Percentiles rank a stretch among this genome's conserved stretches.
phyloP scores from a whole-genome alignment of 1,284 basidiomycete genomes.

The Mrakiaceae sp. region DNA sequence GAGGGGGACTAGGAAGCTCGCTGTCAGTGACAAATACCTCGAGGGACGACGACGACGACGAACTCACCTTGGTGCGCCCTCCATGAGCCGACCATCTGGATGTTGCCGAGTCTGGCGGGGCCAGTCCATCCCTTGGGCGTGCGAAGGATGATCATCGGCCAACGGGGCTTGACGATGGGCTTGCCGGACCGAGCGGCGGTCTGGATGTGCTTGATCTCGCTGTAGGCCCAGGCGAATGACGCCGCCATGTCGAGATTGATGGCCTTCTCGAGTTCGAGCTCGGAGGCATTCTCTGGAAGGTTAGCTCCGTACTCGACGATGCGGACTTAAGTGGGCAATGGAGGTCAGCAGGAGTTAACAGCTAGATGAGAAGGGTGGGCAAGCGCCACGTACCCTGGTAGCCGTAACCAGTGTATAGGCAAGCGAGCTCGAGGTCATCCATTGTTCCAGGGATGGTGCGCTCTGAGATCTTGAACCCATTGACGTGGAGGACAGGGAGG shows the following conservation, averaged over 20 bases:
- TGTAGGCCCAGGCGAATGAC: conserved; percentile 69
- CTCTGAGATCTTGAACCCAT: conserved; percentile 42
- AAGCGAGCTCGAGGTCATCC: conserved; percentile 66
- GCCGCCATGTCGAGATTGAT: conserved; percentile 51
- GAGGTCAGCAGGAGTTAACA: conserved; percentile 24
- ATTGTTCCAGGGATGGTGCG: conserved; percentile 80
- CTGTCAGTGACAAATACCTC: neutral
- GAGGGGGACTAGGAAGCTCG: conserved; percentile 52
- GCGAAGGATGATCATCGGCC: conserved; percentile 71
- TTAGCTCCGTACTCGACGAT: conserved; percentile 60
- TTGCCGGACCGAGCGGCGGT: conserved; percentile 58
- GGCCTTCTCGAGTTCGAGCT: conserved; percentile 28
- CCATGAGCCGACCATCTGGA: conserved; percentile 61
- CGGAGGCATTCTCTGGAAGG: conserved; percentile 39
- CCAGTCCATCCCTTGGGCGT: conserved; percentile 71
- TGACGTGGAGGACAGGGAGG: conserved; percentile 73
- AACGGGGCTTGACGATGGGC: conserved; percentile 68
- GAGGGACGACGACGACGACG: conserved; percentile 13
- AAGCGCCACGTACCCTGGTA: conserved; percentile 5
- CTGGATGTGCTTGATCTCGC: conserved; percentile 65
- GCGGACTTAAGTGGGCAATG: conserved; percentile 61
- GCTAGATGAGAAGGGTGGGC: neutral
- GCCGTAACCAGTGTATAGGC: conserved; percentile 47
- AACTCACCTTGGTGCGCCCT: conserved; percentile 34
- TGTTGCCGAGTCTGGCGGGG: conserved; percentile 51